phyloP scores from a whole-genome alignment of 129 eudicot species.

The Arctium minus region DNA sequence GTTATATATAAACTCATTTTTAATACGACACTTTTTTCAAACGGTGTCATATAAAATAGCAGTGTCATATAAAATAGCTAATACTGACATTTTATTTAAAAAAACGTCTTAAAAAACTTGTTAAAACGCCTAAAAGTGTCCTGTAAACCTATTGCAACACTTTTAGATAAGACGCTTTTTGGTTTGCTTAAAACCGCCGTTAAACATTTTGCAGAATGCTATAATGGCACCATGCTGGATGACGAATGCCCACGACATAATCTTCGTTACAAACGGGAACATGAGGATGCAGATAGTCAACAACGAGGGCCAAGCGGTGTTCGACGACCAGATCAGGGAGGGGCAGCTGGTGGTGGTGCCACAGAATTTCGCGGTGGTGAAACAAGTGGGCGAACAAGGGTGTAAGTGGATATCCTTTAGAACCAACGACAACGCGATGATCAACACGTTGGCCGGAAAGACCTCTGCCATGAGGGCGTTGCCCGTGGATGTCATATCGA shows the following conservation, averaged over 20 bases:
- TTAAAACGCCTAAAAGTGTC: too few species aligned
- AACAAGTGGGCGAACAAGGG: constrained; percentile 44
- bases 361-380: constrained; percentile 57
- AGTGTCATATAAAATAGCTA: too few species aligned
- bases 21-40: too few species aligned
- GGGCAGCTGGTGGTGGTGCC: constrained; percentile 64
- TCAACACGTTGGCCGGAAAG: constrained; percentile 38
- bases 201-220: constrained; percentile 41
- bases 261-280: constrained; percentile 47
- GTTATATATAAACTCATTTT: too few species aligned
- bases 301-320: constrained; percentile 52
- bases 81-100: too few species aligned
- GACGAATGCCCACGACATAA: constrained; percentile 53
- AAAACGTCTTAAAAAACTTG: neutral
- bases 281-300: constrained; percentile 58
- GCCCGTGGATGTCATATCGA: constrained; percentile 44
- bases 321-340: constrained; percentile 37
- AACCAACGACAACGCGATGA: constrained; percentile 43
- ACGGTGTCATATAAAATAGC: too few species aligned
- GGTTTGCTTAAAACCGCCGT: neutral
- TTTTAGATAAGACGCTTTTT: neutral
- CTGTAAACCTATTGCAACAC: neutral
- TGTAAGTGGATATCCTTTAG: constrained; percentile 37
- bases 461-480: constrained; percentile 38
- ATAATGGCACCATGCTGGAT: constrained; percentile 61